Conservation (phyloP, 192 early-diverging fungal species). For the Coemansia sp. region DNA sequence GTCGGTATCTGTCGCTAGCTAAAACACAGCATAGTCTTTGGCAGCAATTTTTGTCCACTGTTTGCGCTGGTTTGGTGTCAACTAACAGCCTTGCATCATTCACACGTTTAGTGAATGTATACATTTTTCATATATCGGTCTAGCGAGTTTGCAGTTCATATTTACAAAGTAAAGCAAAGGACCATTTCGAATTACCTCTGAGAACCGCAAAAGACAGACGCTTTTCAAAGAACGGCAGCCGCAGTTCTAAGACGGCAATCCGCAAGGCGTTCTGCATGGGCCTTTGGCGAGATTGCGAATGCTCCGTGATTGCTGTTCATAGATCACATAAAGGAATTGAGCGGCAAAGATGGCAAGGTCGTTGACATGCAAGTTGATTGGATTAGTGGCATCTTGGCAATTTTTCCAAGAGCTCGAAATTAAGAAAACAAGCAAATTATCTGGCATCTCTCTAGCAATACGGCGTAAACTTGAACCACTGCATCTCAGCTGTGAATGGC, state of each 20-base stretch:
- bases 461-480: conserved; percentile 8
- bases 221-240: neutral
- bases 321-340: too few species aligned
- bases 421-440: neutral
- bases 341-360: too few species aligned
- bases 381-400: neutral
- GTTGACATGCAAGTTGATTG: too few species aligned
- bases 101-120: too few species aligned
- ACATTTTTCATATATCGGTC: neutral
- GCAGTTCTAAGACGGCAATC: too few species aligned
- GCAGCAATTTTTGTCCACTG: too few species aligned
- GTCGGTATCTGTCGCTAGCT: neutral
- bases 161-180: neutral
- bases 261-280: too few species aligned
- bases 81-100: too few species aligned
- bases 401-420: neutral
- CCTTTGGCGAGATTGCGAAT: too few species aligned
- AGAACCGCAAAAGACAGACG: neutral
- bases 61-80: too few species aligned
- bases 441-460: conserved; percentile 18
- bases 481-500: too few species aligned
- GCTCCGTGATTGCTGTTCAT: too few species aligned
- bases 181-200: neutral
- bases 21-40: neutral
- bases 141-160: neutral